Evolutionary conservation across 345 rosid genomes (phyloP).

Genomic region (Salix arbutifolia): DNA sequence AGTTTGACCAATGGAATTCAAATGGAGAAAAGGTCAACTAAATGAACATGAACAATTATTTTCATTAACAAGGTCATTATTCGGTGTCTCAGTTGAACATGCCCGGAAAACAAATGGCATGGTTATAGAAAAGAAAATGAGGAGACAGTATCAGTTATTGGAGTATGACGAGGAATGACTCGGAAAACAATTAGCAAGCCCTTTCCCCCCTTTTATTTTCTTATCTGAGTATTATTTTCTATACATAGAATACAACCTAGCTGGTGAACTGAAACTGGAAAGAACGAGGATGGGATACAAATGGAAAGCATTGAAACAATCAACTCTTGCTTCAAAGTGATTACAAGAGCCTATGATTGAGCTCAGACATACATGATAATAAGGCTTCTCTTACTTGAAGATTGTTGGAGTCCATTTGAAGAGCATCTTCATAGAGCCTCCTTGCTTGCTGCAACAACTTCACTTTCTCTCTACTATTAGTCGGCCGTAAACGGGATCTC

Average conservation of each 20-base stretch:
- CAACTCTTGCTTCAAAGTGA: not conserved
- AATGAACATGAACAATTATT: not conserved
- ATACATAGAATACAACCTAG: not conserved
- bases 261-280: not conserved
- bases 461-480: conserved; percentile 48
- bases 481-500: conserved; percentile 56
- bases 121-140: not conserved
- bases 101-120: not conserved
- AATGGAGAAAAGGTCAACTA: not conserved
- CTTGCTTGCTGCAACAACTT: conserved; percentile 58
- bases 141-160: not conserved
- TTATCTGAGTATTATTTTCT: not conserved
- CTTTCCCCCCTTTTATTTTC: not conserved
- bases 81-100: not conserved
- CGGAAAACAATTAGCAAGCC: no score
- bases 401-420: conserved; percentile 49
- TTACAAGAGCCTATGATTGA: conserved; percentile 28
- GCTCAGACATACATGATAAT: conserved; percentile 51
- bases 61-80: not conserved
- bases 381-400: conserved; percentile 52
- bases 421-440: conserved; percentile 65
- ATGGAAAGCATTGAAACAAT: not conserved
- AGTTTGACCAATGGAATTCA: not conserved
- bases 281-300: not conserved
- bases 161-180: no score